phyloP scores from a whole-genome alignment of 495 filamentous ascomycete genomes.

The Podospora anserina region DNA sequence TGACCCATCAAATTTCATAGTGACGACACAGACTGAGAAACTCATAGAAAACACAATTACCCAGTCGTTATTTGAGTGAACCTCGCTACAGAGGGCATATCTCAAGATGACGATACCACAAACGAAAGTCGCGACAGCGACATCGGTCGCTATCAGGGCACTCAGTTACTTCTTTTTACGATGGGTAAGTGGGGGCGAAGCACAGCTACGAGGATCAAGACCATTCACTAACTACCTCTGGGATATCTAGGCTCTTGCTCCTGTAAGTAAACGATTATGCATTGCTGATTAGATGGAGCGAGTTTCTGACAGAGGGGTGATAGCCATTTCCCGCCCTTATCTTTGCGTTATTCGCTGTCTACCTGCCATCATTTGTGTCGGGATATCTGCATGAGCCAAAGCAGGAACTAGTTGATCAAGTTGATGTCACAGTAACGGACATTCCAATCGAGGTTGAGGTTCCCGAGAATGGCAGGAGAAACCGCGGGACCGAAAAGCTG shows the following conservation, averaged over 20 bases:
- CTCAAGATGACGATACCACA: constrained; percentile 27
- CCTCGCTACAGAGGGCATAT: neutral
- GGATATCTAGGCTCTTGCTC: constrained; percentile 25
- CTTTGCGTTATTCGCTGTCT: constrained; percentile 68
- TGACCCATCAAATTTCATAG: neutral
- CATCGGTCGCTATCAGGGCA: constrained; percentile 59
- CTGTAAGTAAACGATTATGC: constrained; percentile 31
- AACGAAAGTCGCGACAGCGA: constrained; percentile 30
- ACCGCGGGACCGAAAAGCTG: constrained; percentile 21
- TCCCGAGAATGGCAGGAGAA: constrained; percentile 29
- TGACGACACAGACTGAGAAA: neutral
- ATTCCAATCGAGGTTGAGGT: constrained; percentile 34
- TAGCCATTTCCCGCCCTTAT: constrained; percentile 62
- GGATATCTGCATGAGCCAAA: constrained; percentile 55
- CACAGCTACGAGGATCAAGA: neutral
- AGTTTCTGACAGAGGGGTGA: constrained; percentile 17
- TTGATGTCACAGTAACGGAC: constrained; percentile 59
- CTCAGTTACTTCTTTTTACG: constrained; percentile 72
- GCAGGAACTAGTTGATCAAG: constrained; percentile 58
- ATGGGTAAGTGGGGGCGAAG: constrained; percentile 61
- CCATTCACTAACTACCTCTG: neutral
- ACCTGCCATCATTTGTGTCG: constrained; percentile 64
- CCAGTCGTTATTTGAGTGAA: neutral
- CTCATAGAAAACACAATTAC: neutral
- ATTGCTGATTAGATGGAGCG: neutral